Percentiles rank a stretch among this genome's conserved stretches.
Conservation (phyloP, 2,329 filamentous ascomycete species). For the Penicillium sp. region DNA sequence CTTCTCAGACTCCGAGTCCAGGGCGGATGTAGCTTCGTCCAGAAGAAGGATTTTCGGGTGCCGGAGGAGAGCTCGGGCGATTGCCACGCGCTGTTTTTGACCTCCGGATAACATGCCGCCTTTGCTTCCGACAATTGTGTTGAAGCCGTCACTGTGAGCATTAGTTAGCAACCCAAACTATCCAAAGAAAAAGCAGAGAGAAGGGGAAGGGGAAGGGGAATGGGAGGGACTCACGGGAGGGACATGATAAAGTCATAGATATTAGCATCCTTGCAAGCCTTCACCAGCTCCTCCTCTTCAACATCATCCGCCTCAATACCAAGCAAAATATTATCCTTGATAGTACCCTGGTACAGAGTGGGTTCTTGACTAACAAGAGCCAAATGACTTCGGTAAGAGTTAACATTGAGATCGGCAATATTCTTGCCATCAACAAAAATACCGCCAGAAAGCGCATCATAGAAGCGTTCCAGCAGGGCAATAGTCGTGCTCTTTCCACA, state of each 20-base stretch:
- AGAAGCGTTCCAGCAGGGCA: constrained; percentile 89
- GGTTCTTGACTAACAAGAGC: constrained; percentile 94
- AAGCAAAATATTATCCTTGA: constrained; percentile 87
- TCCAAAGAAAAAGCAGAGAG: neutral
- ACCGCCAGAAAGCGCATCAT: constrained; percentile 80
- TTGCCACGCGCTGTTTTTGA: constrained; percentile 93
- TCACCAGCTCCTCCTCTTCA: constrained; percentile 71
- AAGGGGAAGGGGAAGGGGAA: constrained; percentile 1
- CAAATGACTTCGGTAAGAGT: constrained; percentile 80
- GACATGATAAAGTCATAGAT: constrained; percentile 92
- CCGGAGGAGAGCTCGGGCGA: constrained; percentile 87
- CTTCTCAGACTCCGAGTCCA: constrained; percentile 56
- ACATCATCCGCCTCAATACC: constrained; percentile 71
- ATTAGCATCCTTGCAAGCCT: constrained; percentile 86
- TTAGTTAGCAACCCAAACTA: constrained; percentile 21
- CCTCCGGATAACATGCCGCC: constrained; percentile 84
- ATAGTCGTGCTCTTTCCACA: constrained; percentile 96
- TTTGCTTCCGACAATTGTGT: constrained; percentile 84
- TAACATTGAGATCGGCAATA: constrained; percentile 79
- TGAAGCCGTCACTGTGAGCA: constrained; percentile 69
- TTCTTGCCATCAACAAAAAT: constrained; percentile 83
- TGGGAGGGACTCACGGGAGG: constrained; percentile 60
- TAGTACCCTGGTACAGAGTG: constrained; percentile 89
- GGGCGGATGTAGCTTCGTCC: constrained; percentile 71
- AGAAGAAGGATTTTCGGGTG: constrained; percentile 85